phyloP scores from a whole-genome alignment of 1,139 yeast genomes.

The Saccharomyces hybrid region DNA sequence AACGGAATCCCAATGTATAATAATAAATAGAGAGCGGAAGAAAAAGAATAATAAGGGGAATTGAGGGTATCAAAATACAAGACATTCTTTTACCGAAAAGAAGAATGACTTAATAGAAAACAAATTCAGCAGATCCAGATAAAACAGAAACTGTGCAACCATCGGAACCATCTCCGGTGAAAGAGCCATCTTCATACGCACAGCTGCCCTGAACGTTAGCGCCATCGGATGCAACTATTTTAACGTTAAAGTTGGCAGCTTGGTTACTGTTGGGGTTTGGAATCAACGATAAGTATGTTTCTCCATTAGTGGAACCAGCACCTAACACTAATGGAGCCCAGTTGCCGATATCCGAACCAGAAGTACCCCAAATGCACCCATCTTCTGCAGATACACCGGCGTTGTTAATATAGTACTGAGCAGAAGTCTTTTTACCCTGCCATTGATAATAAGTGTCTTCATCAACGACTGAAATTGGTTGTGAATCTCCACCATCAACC shows the following conservation, averaged over 20 bases:
- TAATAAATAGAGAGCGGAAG: slow-evolving; percentile 4
- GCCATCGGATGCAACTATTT: slow-evolving; percentile 70
- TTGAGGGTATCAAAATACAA: neutral
- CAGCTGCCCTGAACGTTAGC: slow-evolving; percentile 67
- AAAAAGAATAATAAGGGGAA: neutral
- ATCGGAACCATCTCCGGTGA: slow-evolving; percentile 51
- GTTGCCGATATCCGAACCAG: slow-evolving; percentile 81
- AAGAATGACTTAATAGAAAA: slow-evolving; percentile 22
- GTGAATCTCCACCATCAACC: slow-evolving; percentile 56
- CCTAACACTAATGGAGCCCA: slow-evolving; percentile 98
- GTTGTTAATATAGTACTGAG: slow-evolving; percentile 94
- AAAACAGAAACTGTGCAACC: slow-evolving; percentile 93
- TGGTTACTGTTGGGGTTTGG: slow-evolving; percentile 86
- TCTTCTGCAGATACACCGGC: slow-evolving; percentile 86
- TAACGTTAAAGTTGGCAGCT: slow-evolving; percentile 76
- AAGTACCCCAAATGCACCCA: slow-evolving; percentile 90
- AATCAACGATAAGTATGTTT: slow-evolving; percentile 80
- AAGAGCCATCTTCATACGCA: slow-evolving; percentile 68
- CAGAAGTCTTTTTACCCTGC: slow-evolving; percentile 77
- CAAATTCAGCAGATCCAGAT: slow-evolving; percentile 56
- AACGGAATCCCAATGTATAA: neutral
- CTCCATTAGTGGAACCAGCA: slow-evolving; percentile 75
- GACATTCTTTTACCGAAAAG: neutral
- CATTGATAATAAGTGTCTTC: slow-evolving; percentile 69
- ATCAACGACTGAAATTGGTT: slow-evolving; percentile 74